Base-by-base conservation (phyloP, 2,329 filamentous ascomycete species). In the Monilinia fructicola region DNA sequence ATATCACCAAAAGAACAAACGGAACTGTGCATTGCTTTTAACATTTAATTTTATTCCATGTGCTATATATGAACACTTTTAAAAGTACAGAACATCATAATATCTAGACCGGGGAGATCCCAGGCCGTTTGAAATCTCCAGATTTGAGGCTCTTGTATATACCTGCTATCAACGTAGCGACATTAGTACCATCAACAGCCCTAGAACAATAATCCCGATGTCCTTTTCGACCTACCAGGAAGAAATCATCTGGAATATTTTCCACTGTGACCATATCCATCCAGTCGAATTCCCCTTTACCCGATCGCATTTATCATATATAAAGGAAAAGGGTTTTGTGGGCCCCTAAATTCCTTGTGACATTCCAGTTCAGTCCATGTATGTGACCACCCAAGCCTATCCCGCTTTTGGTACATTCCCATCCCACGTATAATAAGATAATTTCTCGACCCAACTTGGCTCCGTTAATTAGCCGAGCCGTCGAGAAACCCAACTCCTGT, bases 401-500 rank as follows among this genome's bases (percentile, higher is more conserved):
- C 53, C 53, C n/a, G 31, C 21, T 23, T 40, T 55, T 23, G 7
- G 10, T 23, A 23, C 31, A n/a, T 50, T 6, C 53, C 21, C 14
- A n/a, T 50, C 31, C 31, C 44, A 31, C 44, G 44, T 50, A n/a
- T 50, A 35, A 50, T 23, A 16, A 50, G 44, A 12, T 35, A 35
- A 40, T 18, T 28, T 21, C 31, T 50, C 44, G 16, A 50, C 38
- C 11, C 28, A 46, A 21, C 23, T 23, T 61, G 23, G n/a, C n/a
- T 50, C 58, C 28, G 31, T 40, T 10, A 7, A 44, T n/a, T 50
- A 38, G 44, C 44, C 31, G 38, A 60, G 56, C 14, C n/a, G 14
- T 31, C 56, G 28, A 50, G 31, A n/a, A n/a, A 26, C 58, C 44
- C 31, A 61, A 61, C 28, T 61, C 58, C 58, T 38, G 9, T 50